These are phyloP conservation scores for Exserohilum rostratum DNA, from an alignment of 2,329 filamentous ascomycete genomes.

Conservation along the genomic window DNA sequence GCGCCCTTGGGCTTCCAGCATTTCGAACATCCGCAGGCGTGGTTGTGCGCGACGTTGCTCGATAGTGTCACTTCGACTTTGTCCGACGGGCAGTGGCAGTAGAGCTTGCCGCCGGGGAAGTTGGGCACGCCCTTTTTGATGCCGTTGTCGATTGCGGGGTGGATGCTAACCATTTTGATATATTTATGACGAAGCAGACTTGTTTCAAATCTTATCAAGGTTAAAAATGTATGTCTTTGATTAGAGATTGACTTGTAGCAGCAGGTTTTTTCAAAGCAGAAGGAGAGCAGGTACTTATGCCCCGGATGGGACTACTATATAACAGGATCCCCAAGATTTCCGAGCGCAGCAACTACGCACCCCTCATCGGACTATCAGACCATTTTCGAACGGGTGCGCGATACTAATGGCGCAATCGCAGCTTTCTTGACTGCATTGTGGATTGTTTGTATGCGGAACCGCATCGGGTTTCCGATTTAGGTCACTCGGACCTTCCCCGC, in stretches of 20 bases:
- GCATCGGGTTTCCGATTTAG: constrained; percentile 20
- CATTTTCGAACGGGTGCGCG: constrained; percentile 8
- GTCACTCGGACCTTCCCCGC: constrained; percentile 21
- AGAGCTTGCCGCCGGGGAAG: constrained; percentile 66
- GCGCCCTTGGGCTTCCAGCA: constrained; percentile 72
- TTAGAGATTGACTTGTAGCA: not conserved
- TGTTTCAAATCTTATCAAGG: too few relatives aligned
- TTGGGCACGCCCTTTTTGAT: constrained; percentile 60
- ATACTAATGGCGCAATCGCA: constrained; percentile 17
- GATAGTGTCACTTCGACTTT: constrained; percentile 64
- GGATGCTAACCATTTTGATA: constrained; percentile 53
- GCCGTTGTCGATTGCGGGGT: constrained; percentile 68
- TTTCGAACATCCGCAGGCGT: constrained; percentile 73
- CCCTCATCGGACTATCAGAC: constrained; percentile 18
- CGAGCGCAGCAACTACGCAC: not conserved
- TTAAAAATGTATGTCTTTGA: not conserved
- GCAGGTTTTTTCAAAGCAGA: not conserved
- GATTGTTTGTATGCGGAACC: constrained; percentile 18
- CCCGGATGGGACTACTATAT: constrained; percentile 2
- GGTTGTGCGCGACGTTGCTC: constrained; percentile 69
- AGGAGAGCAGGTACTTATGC: not conserved
- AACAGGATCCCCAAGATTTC: not conserved
- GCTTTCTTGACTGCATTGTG: constrained; percentile 11
- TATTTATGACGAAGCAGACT: too few relatives aligned
- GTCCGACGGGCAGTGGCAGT: constrained; percentile 63